Evolutionary conservation across 371 early-diverging fungal genomes (phyloP).

Genomic region (Mucor plumbeus): DNA sequence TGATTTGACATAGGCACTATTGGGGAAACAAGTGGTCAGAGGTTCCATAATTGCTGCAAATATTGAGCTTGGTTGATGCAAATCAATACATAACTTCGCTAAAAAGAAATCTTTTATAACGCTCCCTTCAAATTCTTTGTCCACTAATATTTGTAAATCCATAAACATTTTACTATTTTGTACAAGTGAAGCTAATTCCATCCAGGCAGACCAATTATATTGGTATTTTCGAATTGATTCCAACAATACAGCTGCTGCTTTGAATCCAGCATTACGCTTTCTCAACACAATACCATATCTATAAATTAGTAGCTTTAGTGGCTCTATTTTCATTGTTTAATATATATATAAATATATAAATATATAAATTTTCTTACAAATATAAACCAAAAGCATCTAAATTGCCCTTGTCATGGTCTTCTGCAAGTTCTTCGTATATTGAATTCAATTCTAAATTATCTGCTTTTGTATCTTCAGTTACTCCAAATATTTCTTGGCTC

Average conservation of each 20-base stretch:
- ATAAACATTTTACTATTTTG: slow-evolving; percentile 33
- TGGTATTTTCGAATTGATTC: slow-evolving; percentile 73
- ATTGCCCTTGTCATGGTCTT: slow-evolving; percentile 41
- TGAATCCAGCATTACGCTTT: slow-evolving; percentile 46
- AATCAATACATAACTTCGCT: slow-evolving; percentile 56
- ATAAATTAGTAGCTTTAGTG: background rate
- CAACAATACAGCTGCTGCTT: slow-evolving; percentile 66
- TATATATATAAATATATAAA: slow-evolving; percentile 1
- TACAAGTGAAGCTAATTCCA: slow-evolving; percentile 68
- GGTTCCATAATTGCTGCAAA: slow-evolving; percentile 39
- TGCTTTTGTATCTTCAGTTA: slow-evolving; percentile 45
- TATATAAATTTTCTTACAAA: slow-evolving; percentile 43
- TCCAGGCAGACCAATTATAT: slow-evolving; percentile 94
- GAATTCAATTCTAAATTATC: slow-evolving; percentile 56
- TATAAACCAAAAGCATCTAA: slow-evolving; percentile 75
- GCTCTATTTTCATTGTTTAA: background rate
- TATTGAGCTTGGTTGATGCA: slow-evolving; percentile 29
- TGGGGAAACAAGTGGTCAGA: slow-evolving; percentile 46
- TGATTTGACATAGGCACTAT: slow-evolving; percentile 65
- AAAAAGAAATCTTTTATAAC: slow-evolving; percentile 69
- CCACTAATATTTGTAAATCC: slow-evolving; percentile 31
- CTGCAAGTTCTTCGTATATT: slow-evolving; percentile 55
- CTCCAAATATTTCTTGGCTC: slow-evolving; percentile 61
- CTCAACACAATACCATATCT: slow-evolving; percentile 63
- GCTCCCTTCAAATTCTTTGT: slow-evolving; percentile 37